These are phyloP conservation scores for Cladophialophora psammophila DNA, from an alignment of 2,329 filamentous ascomycete species.

Conservation along the genomic window DNA sequence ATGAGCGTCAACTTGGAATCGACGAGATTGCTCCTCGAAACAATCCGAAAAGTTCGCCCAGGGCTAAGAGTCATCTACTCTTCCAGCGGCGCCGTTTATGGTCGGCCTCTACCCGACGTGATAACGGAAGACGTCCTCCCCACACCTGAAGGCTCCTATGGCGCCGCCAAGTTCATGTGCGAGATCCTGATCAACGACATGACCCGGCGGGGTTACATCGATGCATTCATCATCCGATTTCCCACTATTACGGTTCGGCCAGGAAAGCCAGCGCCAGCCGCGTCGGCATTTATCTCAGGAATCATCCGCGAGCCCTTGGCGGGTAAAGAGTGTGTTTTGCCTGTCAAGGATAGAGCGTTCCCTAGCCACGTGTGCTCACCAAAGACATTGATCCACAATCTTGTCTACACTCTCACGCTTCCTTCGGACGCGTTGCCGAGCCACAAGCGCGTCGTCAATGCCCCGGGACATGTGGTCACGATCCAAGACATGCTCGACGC, in stretches of 20 bases:
- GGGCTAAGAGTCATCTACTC: slow-evolving; percentile 67
- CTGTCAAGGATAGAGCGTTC: slow-evolving; percentile 59
- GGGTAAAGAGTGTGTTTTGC: slow-evolving; percentile 61
- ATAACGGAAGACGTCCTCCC: slow-evolving; percentile 62
- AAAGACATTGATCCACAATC: slow-evolving; percentile 60
- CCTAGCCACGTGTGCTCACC: slow-evolving; percentile 64
- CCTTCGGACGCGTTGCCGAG: slow-evolving; percentile 50
- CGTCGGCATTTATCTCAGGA: slow-evolving; percentile 69
- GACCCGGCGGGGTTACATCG: slow-evolving; percentile 65
- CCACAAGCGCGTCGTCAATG: slow-evolving; percentile 62
- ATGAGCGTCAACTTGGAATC: slow-evolving; percentile 68
- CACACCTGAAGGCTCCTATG: slow-evolving; percentile 69
- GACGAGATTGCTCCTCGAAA: slow-evolving; percentile 62
- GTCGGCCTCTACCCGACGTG: slow-evolving; percentile 61
- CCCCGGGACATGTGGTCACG: slow-evolving; percentile 62
- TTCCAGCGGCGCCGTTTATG: slow-evolving; percentile 69
- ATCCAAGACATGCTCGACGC: slow-evolving; percentile 65
- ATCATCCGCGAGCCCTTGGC: slow-evolving; percentile 70
- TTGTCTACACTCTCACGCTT: slow-evolving; percentile 58
- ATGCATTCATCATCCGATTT: slow-evolving; percentile 65
- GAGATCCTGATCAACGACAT: slow-evolving; percentile 70
- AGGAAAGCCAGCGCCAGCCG: slow-evolving; percentile 66
- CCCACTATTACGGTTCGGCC: slow-evolving; percentile 69
- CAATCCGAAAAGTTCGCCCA: slow-evolving; percentile 58
- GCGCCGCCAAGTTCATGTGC: slow-evolving; percentile 68